Evolutionary conservation across 1,284 basidiomycete species (phyloP).

Genomic region (Trichosporon ovoides): DNA sequence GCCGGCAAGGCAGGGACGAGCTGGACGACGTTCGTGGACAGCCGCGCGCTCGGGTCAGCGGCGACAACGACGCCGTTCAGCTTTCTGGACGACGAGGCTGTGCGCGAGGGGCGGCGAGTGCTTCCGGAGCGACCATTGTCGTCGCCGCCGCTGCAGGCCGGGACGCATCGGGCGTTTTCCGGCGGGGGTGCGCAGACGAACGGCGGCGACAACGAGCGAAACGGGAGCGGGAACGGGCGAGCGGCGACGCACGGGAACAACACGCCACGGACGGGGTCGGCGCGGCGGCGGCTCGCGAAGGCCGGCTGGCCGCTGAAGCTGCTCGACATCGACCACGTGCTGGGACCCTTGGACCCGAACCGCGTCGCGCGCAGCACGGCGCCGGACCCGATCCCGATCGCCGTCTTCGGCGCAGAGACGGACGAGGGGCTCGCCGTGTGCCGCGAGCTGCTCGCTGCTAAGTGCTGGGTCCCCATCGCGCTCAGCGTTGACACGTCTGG

Average conservation of each 20-base stretch:
- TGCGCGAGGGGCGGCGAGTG: neutral
- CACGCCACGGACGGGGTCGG: neutral
- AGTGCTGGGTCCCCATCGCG: constrained; percentile 10
- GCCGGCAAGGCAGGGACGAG: neutral
- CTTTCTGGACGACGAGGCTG: neutral
- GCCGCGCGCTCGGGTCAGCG: constrained; percentile 3
- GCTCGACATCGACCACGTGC: constrained; percentile 22
- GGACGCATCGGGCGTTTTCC: neutral
- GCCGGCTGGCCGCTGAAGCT: neutral
- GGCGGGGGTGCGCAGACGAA: neutral
- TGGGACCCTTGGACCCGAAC: constrained; percentile 26
- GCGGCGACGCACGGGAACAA: neutral
- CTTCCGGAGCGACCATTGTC: neutral
- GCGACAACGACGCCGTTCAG: constrained; percentile 12
- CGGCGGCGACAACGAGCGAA: neutral
- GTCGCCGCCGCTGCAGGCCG: constrained; percentile 6
- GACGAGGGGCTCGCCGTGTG: constrained; percentile 17
- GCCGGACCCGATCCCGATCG: constrained; percentile 18
- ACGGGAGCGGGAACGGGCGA: neutral
- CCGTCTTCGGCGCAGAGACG: constrained; percentile 31
- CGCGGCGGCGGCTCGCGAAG: neutral
- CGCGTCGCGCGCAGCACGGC: constrained; percentile 14
- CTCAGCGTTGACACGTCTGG: constrained; percentile 15
- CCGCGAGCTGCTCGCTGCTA: constrained; percentile 13
- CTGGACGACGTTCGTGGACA: neutral